Percentiles rank a stretch among this genome's conserved stretches.
These are phyloP conservation scores for Rutstroemia sp. DNA, from an alignment of 2,329 filamentous ascomycete species.

Conservation along the genomic window DNA sequence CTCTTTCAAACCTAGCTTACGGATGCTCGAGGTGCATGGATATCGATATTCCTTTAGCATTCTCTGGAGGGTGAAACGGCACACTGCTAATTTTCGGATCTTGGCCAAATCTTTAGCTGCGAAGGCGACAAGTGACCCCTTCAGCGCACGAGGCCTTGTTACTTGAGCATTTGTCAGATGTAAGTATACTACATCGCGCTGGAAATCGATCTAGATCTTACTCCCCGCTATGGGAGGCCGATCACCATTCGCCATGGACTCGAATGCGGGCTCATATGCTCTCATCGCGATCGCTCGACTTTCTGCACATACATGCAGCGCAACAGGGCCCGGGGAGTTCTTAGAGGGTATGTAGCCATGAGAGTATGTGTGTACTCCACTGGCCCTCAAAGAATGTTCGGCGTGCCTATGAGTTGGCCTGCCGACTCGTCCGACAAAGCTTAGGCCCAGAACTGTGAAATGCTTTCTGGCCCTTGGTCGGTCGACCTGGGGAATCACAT, in stretches of 20 bases:
- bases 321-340: background rate
- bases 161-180: no score
- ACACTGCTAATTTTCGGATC: no score
- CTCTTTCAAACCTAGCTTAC: no score
- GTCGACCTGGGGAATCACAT: background rate
- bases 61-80: no score
- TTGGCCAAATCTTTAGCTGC: no score
- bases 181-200: no score
- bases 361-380: background rate
- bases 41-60: no score
- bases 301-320: background rate
- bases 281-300: background rate
- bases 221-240: background rate
- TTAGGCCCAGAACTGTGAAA: background rate
- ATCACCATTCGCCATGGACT: background rate
- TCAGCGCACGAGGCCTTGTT: no score
- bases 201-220: background rate
- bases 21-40: no score
- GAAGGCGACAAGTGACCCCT: no score
- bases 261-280: background rate
- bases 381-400: background rate
- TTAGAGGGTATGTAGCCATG: background rate
- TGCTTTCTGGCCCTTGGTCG: background rate
- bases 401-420: background rate
- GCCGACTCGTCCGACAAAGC: background rate